phyloP scores from a whole-genome alignment of 768 basidiomycete species.

The Auriscalpium microsporum region DNA sequence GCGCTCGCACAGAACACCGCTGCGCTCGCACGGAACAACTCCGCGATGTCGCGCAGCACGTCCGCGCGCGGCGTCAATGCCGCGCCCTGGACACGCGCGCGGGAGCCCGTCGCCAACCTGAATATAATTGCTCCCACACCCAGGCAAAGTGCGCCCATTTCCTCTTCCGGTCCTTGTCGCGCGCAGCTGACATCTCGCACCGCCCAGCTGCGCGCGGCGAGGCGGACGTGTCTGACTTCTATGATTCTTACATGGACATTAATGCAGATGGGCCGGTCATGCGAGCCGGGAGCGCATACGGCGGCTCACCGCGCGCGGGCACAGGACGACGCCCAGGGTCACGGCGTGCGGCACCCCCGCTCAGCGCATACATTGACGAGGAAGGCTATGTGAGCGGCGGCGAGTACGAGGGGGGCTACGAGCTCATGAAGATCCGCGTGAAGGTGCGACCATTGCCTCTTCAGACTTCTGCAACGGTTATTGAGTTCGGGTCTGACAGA shows the following conservation, averaged over 20 bases:
- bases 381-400: conserved; percentile 71
- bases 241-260: conserved; percentile 59
- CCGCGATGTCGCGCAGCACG: too few relatives aligned
- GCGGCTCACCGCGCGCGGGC: conserved; percentile 36
- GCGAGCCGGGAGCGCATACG: conserved; percentile 40
- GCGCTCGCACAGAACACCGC: too few relatives aligned
- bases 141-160: too few relatives aligned
- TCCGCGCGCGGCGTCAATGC: too few relatives aligned
- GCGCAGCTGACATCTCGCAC: too few relatives aligned
- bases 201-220: too few relatives aligned
- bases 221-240: conserved; percentile 26
- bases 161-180: too few relatives aligned
- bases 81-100: too few relatives aligned
- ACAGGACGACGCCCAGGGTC: conserved; percentile 41
- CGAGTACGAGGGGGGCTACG: conserved; percentile 40
- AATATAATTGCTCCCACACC: too few relatives aligned
- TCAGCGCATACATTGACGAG: conserved; percentile 58
- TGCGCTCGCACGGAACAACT: too few relatives aligned
- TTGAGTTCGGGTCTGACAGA: conserved; percentile 29
- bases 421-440: conserved; percentile 71
- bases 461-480: neutral
- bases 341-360: conserved; percentile 23
- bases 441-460: conserved; percentile 43
- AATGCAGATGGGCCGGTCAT: neutral
- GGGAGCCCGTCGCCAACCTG: too few relatives aligned